These are phyloP conservation scores for California macrophylla DNA, from an alignment of 441 rosid genomes.

Conservation along the genomic window DNA sequence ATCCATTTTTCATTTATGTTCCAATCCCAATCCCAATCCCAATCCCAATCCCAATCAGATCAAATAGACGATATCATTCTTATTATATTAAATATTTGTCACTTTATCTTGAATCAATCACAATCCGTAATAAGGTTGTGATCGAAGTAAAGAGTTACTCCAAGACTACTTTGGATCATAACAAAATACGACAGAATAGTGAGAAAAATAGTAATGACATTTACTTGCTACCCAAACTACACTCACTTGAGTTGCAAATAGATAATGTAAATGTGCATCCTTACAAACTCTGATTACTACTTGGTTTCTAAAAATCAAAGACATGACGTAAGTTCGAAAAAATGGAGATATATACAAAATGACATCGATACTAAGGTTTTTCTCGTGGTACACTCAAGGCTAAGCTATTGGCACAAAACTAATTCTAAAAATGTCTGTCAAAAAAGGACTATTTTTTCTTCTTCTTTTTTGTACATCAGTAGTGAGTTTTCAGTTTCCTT, in stretches of 20 bases:
- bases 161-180: too few relatives aligned
- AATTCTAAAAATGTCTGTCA: constrained; percentile 8
- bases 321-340: not conserved
- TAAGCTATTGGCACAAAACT: constrained; percentile 20
- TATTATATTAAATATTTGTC: too few relatives aligned
- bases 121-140: too few relatives aligned
- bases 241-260: constrained; percentile 1
- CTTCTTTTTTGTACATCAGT: constrained; percentile 19
- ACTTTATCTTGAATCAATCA: too few relatives aligned
- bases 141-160: too few relatives aligned
- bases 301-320: not conserved
- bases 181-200: too few relatives aligned
- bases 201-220: too few relatives aligned
- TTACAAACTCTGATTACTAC: not conserved
- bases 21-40: too few relatives aligned
- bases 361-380: not conserved
- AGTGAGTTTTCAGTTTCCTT: constrained; percentile 18
- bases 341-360: not conserved
- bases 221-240: constrained; percentile 1
- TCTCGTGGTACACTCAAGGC: not conserved
- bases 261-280: not conserved
- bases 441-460: too few relatives aligned
- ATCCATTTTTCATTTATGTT: too few relatives aligned
- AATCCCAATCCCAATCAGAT: too few relatives aligned
- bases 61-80: too few relatives aligned